Evolutionary conservation across 768 basidiomycete species (phyloP).

Genomic region (Xanthoconium purpureum): DNA sequence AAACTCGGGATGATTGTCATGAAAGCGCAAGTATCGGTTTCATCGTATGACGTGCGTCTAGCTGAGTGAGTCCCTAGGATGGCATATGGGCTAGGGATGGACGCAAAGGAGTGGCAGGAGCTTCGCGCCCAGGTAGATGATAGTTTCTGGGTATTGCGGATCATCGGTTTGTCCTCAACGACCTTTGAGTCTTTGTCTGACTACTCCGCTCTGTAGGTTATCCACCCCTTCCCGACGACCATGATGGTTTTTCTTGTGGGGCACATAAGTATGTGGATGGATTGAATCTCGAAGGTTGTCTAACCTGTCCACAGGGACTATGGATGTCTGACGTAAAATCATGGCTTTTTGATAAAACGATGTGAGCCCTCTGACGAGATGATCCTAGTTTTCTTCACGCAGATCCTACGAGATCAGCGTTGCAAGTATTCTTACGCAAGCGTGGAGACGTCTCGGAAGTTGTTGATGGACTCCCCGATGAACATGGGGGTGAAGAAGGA

Average conservation of each 20-base stretch:
- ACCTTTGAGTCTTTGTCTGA: not conserved
- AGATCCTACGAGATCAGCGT: slow-evolving; percentile 73
- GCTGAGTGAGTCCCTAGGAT: slow-evolving; percentile 47
- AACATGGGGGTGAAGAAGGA: slow-evolving; percentile 57
- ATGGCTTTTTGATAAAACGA: not conserved
- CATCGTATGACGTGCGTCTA: not conserved
- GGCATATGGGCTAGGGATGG: slow-evolving; percentile 77
- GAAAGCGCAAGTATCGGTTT: slow-evolving; percentile 61
- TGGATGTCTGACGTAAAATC: slow-evolving; percentile 82
- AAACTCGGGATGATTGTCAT: slow-evolving; percentile 74
- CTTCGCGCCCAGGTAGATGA: slow-evolving; percentile 72
- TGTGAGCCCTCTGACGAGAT: slow-evolving; percentile 5
- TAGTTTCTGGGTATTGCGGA: slow-evolving; percentile 87
- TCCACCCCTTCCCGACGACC: slow-evolving; percentile 75
- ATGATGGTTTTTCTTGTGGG: slow-evolving; percentile 86
- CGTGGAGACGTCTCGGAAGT: slow-evolving; percentile 33
- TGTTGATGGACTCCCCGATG: slow-evolving; percentile 40
- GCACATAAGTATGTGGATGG: slow-evolving; percentile 66
- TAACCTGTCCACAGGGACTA: slow-evolving; percentile 61
- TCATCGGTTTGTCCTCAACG: slow-evolving; percentile 53
- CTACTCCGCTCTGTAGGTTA: slow-evolving; percentile 53
- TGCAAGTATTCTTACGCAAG: slow-evolving; percentile 73
- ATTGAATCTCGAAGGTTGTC: not conserved
- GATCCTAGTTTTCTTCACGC: slow-evolving; percentile 74
- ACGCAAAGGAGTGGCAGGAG: slow-evolving; percentile 61